Base-by-base conservation (phyloP, 116 monocot genomes). In the Zostera marina region DNA sequence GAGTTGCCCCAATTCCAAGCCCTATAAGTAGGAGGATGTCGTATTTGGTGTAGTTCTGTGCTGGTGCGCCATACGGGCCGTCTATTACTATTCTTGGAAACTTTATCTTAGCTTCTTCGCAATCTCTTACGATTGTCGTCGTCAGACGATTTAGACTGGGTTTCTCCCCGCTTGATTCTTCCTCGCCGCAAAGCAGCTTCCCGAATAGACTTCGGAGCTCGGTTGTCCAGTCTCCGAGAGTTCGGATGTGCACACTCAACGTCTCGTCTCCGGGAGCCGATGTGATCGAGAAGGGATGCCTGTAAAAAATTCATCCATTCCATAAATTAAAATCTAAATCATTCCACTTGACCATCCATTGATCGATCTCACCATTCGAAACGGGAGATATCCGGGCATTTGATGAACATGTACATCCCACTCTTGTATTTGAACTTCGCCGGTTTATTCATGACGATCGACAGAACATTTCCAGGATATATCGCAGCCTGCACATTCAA, bases 281-380 rank as follows among this genome's bases (percentile, higher is more conserved):
- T 59, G 94, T 96, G 61, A 85, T 88, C n/a, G 94, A 96, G 73
- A 96, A 96, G 49, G 94, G 88, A 60, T 88, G 94, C 89, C 94
- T 94, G 58, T 52, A 21, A 21, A 68, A 9, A 65, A n/a, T n/a
- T n/a, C n/a, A n/a, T n/a, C n/a, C n/a, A n/a, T n/a, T n/a, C n/a
- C n/a, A n/a, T n/a, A n/a, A 49, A 19, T 47, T 23, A 26, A 62
- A 11, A 76, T 44, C 41, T 58, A 25, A 41, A 9, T 41, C 2
- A n/a, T n/a, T n/a, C n/a, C n/a, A n/a, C n/a, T n/a, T 1, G 22
- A 32, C 3, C 15, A 15, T n/a, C 8, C 43, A 24, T 11, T 54
- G 13, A 25, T 42, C 9, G 20, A 15, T 44, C 44, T 21, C 79
- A 94, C 94, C 94, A 96, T 76, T 96, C 94, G 67, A 73, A 96